phyloP scores from a whole-genome alignment of 371 early-diverging fungal genomes.

The Mortierella sp. region DNA sequence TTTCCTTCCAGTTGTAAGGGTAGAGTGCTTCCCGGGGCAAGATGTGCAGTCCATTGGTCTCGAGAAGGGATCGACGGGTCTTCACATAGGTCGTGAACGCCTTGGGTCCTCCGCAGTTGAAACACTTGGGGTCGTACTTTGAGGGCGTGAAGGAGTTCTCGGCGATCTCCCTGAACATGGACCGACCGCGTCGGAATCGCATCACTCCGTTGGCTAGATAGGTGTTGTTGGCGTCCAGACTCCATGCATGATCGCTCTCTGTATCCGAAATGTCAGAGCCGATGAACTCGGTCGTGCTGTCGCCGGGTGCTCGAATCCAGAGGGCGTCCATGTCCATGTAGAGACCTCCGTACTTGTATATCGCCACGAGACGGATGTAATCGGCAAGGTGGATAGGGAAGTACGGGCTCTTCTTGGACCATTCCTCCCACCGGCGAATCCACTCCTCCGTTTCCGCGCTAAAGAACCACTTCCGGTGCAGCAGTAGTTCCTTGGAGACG shows the following conservation, averaged over 20 bases:
- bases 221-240: constrained; percentile 63
- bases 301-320: constrained; percentile 67
- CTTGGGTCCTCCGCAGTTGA: constrained; percentile 69
- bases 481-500: constrained; percentile 64
- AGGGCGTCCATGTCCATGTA: constrained; percentile 76
- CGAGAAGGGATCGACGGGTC: constrained; percentile 5
- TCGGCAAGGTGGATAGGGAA: constrained; percentile 71
- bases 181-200: constrained; percentile 70
- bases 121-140: constrained; percentile 65
- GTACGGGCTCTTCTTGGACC: constrained; percentile 59
- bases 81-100: constrained; percentile 68
- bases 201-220: constrained; percentile 69
- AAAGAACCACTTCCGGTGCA: constrained; percentile 68
- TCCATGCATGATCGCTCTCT: constrained; percentile 65
- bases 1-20: constrained; percentile 13
- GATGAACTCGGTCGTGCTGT: constrained; percentile 65
- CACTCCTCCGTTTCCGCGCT: constrained; percentile 67
- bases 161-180: constrained; percentile 66
- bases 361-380: constrained; percentile 63
- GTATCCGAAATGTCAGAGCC: constrained; percentile 66
- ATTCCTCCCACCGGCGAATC: constrained; percentile 66
- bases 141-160: constrained; percentile 63
- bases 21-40: constrained; percentile 13
- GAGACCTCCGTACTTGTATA: constrained; percentile 73
- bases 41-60: constrained; percentile 14